Evolutionary conservation across 305 asterid species (phyloP).

Genomic region (Coffea humblotiana): DNA sequence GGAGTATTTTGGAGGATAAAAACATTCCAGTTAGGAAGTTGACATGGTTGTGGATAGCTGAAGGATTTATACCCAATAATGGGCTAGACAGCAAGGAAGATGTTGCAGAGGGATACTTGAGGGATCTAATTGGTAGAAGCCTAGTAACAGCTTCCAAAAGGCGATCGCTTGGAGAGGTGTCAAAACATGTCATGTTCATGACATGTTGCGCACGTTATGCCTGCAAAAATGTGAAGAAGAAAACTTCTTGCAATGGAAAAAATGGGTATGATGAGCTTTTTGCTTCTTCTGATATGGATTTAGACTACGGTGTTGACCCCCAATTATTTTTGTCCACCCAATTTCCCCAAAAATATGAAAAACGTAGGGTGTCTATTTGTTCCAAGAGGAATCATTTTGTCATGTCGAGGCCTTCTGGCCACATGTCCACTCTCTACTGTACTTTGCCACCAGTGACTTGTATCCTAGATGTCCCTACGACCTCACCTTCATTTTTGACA

Average conservation of each 20-base stretch:
- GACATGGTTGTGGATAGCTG: conserved; percentile 5
- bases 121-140: neutral
- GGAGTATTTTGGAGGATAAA: neutral
- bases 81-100: neutral
- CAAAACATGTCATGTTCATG: conserved; percentile 18
- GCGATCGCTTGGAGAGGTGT: conserved; percentile 15
- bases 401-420: neutral
- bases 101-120: too few relatives aligned
- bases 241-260: neutral
- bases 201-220: conserved; percentile 15
- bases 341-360: neutral
- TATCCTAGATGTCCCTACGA: neutral
- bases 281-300: neutral
- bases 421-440: neutral
- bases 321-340: neutral
- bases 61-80: conserved; percentile 3
- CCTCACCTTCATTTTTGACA: too few relatives aligned
- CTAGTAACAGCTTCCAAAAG: conserved; percentile 6
- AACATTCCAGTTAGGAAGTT: conserved; percentile 1
- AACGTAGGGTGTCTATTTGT: neutral
- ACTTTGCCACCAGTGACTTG: neutral
- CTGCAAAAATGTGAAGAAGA: neutral
- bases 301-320: conserved; percentile 11
- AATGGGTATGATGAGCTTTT: neutral
- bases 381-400: neutral